A percentile compares a stretch with the other conserved stretches of the same genome.
phyloP scores from a whole-genome alignment of 2,329 filamentous ascomycete genomes.

The Uncinocarpus reesii region DNA sequence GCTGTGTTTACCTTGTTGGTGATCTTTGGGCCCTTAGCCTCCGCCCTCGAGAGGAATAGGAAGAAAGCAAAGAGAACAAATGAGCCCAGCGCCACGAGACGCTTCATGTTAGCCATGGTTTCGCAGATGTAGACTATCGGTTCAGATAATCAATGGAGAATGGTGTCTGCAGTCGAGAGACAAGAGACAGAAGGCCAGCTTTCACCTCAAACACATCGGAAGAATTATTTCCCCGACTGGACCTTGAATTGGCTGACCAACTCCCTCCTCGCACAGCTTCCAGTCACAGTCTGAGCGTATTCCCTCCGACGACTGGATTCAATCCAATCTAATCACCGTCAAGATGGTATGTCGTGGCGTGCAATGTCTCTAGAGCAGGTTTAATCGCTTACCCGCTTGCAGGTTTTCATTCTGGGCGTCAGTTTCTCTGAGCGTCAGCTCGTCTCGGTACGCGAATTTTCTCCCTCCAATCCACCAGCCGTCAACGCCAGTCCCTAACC shows the following conservation, averaged over 20 bases:
- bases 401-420: constrained; percentile 79
- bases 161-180: too few species aligned
- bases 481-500: neutral
- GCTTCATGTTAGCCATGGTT: constrained; percentile 63
- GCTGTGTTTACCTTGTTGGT: constrained; percentile 85
- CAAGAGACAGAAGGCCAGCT: too few species aligned
- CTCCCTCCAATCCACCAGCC: neutral
- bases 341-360: constrained; percentile 6
- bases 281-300: neutral
- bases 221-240: constrained; percentile 3
- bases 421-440: constrained; percentile 76
- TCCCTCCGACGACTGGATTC: neutral
- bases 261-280: neutral
- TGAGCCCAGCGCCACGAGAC: constrained; percentile 59
- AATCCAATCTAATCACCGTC: neutral
- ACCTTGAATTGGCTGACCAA: neutral
- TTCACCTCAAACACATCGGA: constrained; percentile 21
- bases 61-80: constrained; percentile 68
- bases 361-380: neutral
- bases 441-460: constrained; percentile 55
- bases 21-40: constrained; percentile 87
- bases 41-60: constrained; percentile 63
- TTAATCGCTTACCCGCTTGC: neutral
- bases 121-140: neutral
- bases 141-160: too few species aligned